These are phyloP conservation scores for Colletotrichum simmondsii DNA, from an alignment of 2,329 filamentous ascomycete species.

Conservation along the genomic window DNA sequence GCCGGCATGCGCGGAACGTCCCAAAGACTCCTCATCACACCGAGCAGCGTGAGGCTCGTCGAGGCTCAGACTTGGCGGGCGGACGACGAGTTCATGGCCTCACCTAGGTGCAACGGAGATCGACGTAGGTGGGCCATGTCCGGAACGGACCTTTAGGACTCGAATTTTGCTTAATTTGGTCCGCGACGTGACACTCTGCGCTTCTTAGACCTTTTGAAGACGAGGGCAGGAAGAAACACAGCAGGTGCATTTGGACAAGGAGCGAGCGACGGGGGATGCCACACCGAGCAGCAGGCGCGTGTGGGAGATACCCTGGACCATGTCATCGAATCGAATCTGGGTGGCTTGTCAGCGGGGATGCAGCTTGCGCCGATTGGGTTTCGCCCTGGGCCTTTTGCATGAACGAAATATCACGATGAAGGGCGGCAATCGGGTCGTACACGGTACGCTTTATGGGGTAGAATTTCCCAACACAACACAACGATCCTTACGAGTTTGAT, in stretches of 20 bases:
- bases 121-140: slow-evolving; percentile 13
- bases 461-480: slow-evolving; percentile 12
- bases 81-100: slow-evolving; percentile 4
- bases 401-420: slow-evolving; percentile 10
- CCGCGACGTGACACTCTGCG: slow-evolving; percentile 16
- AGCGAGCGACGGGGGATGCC: slow-evolving; percentile 14
- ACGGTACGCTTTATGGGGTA: not conserved
- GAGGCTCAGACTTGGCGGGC: slow-evolving; percentile 12
- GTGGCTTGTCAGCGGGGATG: not conserved
- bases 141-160: slow-evolving; percentile 14
- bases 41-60: not conserved
- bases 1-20: not conserved
- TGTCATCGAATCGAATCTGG: not conserved
- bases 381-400: slow-evolving; percentile 25
- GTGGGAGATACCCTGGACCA: slow-evolving; percentile 7
- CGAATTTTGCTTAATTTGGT: slow-evolving; percentile 9
- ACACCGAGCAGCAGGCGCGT: not conserved
- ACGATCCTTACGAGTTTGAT: not conserved
- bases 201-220: not conserved
- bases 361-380: not conserved
- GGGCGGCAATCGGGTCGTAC: slow-evolving; percentile 9
- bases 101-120: slow-evolving; percentile 15
- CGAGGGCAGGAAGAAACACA: slow-evolving; percentile 3
- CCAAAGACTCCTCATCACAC: not conserved
- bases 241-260: not conserved